Percentiles rank a stretch among this genome's conserved stretches.
These are phyloP conservation scores for Tuber microsphaerosporum DNA, from an alignment of 495 filamentous ascomycete genomes.

Conservation along the genomic window DNA sequence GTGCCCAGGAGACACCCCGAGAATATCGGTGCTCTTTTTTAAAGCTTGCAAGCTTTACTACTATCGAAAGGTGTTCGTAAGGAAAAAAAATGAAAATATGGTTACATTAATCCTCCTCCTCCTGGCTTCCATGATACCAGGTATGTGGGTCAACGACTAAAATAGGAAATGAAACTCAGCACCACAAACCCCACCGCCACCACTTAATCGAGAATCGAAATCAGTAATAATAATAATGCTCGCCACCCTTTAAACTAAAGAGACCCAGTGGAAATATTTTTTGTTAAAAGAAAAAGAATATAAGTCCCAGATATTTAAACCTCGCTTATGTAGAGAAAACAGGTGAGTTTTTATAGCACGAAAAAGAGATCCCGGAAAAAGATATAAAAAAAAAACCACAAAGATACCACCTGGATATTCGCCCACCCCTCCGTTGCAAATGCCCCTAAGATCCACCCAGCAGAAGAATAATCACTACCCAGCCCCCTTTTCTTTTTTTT, in stretches of 20 bases:
- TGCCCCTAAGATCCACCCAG: neutral
- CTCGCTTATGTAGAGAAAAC: neutral
- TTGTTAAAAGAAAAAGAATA: neutral
- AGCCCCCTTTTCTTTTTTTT: neutral
- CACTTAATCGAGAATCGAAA: neutral
- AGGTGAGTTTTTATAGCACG: neutral
- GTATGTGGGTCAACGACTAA: no score
- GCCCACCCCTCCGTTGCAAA: neutral
- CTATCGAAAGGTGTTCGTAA: neutral
- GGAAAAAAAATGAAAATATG: neutral
- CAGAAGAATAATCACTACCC: neutral
- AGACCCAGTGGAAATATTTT: neutral
- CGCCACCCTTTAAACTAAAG: neutral
- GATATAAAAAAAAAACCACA: neutral
- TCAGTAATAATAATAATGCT: constrained; percentile 4
- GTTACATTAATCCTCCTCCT: neutral
- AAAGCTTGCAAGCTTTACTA: neutral
- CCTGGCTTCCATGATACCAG: no score
- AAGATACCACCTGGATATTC: constrained; percentile 1
- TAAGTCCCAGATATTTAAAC: constrained; percentile 2
- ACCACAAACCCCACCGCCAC: neutral
- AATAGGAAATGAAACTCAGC: neutral
- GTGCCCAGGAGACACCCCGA: neutral
- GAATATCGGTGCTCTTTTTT: neutral
- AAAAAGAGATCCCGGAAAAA: neutral